Evolutionary conservation across 1,284 basidiomycete genomes (phyloP).

Genomic region (Cerioporus squamosus): DNA sequence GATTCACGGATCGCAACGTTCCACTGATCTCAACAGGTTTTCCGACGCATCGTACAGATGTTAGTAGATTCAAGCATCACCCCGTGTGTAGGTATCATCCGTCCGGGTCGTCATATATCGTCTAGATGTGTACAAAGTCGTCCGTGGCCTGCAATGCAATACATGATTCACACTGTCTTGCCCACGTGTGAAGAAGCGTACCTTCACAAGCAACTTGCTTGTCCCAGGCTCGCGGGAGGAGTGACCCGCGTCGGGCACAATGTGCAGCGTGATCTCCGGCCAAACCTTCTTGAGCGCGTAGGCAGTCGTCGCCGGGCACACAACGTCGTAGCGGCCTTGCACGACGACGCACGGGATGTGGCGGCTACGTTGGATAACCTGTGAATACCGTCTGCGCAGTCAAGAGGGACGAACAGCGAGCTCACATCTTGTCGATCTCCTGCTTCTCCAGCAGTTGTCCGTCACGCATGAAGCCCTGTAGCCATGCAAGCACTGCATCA

Average conservation of each 20-base stretch:
- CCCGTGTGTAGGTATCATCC: too few relatives aligned
- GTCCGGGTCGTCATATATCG: background rate
- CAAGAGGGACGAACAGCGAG: background rate
- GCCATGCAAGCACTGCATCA: background rate
- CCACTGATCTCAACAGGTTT: too few relatives aligned
- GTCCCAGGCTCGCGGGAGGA: constrained; percentile 83
- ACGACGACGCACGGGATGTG: constrained; percentile 86
- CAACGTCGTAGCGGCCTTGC: constrained; percentile 86
- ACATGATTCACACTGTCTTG: constrained; percentile 2
- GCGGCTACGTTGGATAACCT: constrained; percentile 52
- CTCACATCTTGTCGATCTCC: constrained; percentile 89
- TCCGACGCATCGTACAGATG: too few relatives aligned
- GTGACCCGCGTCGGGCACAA: constrained; percentile 93
- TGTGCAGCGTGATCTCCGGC: constrained; percentile 79
- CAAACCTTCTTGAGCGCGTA: constrained; percentile 82
- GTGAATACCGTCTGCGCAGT: background rate
- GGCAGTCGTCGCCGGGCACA: constrained; percentile 83
- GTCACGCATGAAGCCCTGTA: constrained; percentile 85
- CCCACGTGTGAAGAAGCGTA: constrained; percentile 30
- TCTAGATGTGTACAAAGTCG: constrained; percentile 31
- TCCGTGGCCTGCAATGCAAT: constrained; percentile 33
- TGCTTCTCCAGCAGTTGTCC: constrained; percentile 86
- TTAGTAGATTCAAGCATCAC: too few relatives aligned
- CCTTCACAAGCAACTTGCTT: constrained; percentile 76
- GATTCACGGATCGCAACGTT: too few relatives aligned